Evolutionary conservation across 2,329 filamentous ascomycete genomes (phyloP).

Genomic region (Amylocarpus encephaloides): DNA sequence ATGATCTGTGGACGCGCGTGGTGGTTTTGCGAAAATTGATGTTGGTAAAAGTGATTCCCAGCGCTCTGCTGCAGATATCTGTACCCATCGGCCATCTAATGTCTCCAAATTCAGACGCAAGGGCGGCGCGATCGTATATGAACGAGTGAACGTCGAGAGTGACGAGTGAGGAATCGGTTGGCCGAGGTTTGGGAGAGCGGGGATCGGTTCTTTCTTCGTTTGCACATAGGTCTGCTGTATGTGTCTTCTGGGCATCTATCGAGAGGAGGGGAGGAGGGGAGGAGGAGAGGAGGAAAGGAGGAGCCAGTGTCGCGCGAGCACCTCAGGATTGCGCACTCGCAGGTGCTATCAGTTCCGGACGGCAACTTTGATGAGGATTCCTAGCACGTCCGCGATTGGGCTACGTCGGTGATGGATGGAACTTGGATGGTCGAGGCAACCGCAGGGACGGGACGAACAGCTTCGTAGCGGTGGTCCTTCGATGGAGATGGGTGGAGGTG

Average conservation of each 20-base stretch:
- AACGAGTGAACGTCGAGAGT: constrained; percentile 21
- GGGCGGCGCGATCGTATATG: constrained; percentile 21
- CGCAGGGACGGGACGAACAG: background rate
- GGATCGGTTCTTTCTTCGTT: constrained; percentile 30
- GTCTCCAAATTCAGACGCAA: constrained; percentile 24
- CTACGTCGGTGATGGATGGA: background rate
- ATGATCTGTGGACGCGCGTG: constrained; percentile 40
- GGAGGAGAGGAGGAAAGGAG: too few relatives aligned
- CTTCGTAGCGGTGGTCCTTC: background rate
- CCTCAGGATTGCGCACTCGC: background rate
- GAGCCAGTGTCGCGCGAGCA: constrained; percentile 1
- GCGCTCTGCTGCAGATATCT: constrained; percentile 54
- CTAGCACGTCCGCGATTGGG: constrained; percentile 2
- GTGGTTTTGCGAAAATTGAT: constrained; percentile 35
- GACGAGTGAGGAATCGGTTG: constrained; percentile 4
- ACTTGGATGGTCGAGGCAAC: background rate
- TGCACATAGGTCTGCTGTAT: constrained; percentile 30
- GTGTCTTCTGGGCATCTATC: constrained; percentile 24
- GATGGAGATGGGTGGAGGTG: too few relatives aligned
- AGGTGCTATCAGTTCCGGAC: background rate
- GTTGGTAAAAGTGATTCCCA: constrained; percentile 53
- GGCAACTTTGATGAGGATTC: background rate
- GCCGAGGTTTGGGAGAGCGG: constrained; percentile 22
- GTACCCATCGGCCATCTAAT: constrained; percentile 66
- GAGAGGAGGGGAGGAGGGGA: constrained; percentile 18